Evolutionary conservation across 2,329 filamentous ascomycete species (phyloP).

Genomic region (Cercospora zeina): DNA sequence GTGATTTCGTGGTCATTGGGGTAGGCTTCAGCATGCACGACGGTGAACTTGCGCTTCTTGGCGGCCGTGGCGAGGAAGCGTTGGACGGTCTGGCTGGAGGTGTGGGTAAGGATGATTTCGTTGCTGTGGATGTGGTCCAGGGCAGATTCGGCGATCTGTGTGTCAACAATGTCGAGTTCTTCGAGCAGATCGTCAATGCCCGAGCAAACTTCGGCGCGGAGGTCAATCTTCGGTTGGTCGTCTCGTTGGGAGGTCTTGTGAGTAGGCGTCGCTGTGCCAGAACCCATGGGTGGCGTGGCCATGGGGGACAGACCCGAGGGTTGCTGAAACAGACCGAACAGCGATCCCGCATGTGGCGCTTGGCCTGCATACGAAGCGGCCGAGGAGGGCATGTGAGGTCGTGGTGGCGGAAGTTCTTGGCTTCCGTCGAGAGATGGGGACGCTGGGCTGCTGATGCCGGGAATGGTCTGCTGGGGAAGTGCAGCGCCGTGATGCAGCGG

Average conservation of each 20-base stretch:
- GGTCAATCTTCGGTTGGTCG: slow-evolving; percentile 55
- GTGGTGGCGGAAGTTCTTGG: slow-evolving; percentile 35
- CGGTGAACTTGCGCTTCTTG: slow-evolving; percentile 85
- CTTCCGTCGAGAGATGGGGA: slow-evolving; percentile 30
- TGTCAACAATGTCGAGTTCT: slow-evolving; percentile 87
- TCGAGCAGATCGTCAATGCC: slow-evolving; percentile 96
- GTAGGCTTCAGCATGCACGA: slow-evolving; percentile 75
- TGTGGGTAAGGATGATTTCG: slow-evolving; percentile 87
- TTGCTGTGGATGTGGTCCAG: slow-evolving; percentile 91
- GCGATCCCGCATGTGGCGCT: slow-evolving; percentile 62
- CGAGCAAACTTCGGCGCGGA: slow-evolving; percentile 87
- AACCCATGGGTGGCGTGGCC: slow-evolving; percentile 17
- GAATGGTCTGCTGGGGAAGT: slow-evolving; percentile 16
- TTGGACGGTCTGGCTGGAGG: slow-evolving; percentile 82
- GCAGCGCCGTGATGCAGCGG: slow-evolving; percentile 48
- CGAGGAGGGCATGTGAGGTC: slow-evolving; percentile 63
- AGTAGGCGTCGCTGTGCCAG: slow-evolving; percentile 36
- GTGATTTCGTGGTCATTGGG: slow-evolving; percentile 67
- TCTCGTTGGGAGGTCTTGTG: slow-evolving; percentile 40
- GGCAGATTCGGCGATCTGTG: slow-evolving; percentile 85
- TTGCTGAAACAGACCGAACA: slow-evolving; percentile 74
- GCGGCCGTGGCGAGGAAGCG: slow-evolving; percentile 87
- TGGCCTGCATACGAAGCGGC: slow-evolving; percentile 64
- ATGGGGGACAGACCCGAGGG: slow-evolving; percentile 53
- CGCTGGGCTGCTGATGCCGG: slow-evolving; percentile 10